Conservation (phyloP, 2,329 filamentous ascomycete genomes). For the Fusarium nygamai region DNA sequence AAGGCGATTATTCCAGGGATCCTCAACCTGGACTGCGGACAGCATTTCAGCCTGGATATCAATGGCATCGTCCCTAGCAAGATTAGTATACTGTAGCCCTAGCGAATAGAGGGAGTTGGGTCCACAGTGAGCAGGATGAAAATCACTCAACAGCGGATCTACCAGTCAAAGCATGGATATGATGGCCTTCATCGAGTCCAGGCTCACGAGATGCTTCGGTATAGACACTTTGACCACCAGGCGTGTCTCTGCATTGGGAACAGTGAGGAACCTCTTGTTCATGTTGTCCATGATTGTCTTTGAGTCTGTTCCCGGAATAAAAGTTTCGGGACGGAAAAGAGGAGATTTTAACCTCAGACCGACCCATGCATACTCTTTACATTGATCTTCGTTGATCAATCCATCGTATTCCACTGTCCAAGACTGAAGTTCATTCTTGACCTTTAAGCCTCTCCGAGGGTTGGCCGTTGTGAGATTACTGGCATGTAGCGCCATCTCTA, state of each 20-base stretch:
- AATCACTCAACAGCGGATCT: slow-evolving; percentile 19
- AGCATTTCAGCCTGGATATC: slow-evolving; percentile 9
- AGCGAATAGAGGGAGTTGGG: slow-evolving; percentile 23
- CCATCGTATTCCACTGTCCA: slow-evolving; percentile 19
- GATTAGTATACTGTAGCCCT: slow-evolving; percentile 31
- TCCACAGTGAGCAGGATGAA: slow-evolving; percentile 32
- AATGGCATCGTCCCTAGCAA: neutral
- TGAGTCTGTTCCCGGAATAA: neutral
- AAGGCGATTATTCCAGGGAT: slow-evolving; percentile 33
- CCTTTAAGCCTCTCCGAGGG: neutral
- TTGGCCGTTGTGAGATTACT: neutral
- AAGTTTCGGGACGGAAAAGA: neutral
- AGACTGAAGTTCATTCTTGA: neutral
- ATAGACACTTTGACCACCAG: slow-evolving; percentile 5
- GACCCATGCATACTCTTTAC: slow-evolving; percentile 19
- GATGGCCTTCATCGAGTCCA: slow-evolving; percentile 14
- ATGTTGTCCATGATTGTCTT: slow-evolving; percentile 4
- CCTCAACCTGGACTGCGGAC: slow-evolving; percentile 2
- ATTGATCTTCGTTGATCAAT: slow-evolving; percentile 12
- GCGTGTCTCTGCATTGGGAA: slow-evolving; percentile 19
- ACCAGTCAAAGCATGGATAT: slow-evolving; percentile 24
- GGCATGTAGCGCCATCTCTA: neutral
- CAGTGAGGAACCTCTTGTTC: neutral
- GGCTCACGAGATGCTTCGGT: neutral
- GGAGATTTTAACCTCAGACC: slow-evolving; percentile 29